These are phyloP conservation scores for Sambucus nigra DNA, from an alignment of 129 eudicot genomes.

Conservation along the genomic window DNA sequence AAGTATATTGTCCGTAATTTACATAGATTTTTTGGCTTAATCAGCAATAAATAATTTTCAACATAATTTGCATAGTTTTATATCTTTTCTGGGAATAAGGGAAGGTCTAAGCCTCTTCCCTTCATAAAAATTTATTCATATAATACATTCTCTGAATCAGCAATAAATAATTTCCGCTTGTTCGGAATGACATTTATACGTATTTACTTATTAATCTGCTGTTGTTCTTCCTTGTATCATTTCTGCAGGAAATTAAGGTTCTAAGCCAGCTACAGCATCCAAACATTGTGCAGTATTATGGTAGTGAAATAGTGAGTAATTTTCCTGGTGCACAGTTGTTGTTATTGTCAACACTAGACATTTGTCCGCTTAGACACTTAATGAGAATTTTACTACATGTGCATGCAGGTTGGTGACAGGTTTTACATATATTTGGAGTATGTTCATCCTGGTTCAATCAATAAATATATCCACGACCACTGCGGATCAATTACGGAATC, in stretches of 20 bases:
- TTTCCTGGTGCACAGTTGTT: background rate
- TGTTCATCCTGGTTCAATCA: constrained; percentile 92
- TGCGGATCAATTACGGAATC: constrained; percentile 84
- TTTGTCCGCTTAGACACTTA: constrained; percentile 6
- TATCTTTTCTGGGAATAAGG: too few species aligned
- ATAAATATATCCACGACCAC: constrained; percentile 70
- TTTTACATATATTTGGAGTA: constrained; percentile 86
- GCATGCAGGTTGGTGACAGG: constrained; percentile 64
- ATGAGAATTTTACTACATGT: background rate
- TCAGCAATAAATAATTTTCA: background rate
- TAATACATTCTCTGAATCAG: too few species aligned
- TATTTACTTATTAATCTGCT: background rate
- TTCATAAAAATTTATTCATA: too few species aligned
- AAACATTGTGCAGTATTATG: constrained; percentile 74
- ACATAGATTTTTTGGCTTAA: background rate
- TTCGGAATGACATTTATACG: background rate
- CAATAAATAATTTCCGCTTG: background rate
- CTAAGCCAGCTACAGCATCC: constrained; percentile 82
- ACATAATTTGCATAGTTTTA: too few species aligned
- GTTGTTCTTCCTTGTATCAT: background rate
- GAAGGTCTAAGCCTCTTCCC: too few species aligned
- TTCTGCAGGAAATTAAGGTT: constrained; percentile 67
- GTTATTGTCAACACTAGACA: background rate
- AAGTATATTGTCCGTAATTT: background rate
- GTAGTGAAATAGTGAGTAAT: constrained; percentile 79